Percentiles rank a stretch among this genome's conserved stretches.
Conservation (phyloP, 2,329 filamentous ascomycete species). For the Paraconiothyrium sp. region DNA sequence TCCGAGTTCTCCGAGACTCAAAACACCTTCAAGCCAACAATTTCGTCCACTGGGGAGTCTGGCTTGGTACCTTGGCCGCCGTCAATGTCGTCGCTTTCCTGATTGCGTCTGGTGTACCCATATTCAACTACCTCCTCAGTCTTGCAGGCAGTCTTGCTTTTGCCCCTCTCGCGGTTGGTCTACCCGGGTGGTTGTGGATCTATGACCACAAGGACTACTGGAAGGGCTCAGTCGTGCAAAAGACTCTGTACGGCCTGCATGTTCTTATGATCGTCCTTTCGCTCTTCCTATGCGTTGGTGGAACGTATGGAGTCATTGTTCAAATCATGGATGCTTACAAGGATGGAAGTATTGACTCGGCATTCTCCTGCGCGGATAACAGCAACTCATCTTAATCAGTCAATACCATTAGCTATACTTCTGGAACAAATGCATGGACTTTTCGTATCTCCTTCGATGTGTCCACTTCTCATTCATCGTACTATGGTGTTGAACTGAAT, state of each 20-base stretch:
- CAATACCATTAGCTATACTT: background rate
- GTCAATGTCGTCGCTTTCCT: constrained; percentile 59
- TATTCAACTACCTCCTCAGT: constrained; percentile 63
- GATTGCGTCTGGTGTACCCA: constrained; percentile 63
- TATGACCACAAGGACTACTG: constrained; percentile 58
- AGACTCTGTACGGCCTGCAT: constrained; percentile 54
- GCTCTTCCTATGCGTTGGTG: constrained; percentile 59
- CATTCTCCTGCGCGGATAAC: constrained; percentile 44
- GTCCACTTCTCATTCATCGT: too few relatives aligned
- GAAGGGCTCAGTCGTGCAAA: constrained; percentile 47
- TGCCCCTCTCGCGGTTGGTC: constrained; percentile 59
- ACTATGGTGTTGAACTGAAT: too few relatives aligned
- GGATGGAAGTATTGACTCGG: constrained; percentile 55
- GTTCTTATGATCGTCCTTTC: constrained; percentile 56
- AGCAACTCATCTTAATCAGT: constrained; percentile 36
- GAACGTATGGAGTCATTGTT: constrained; percentile 61
- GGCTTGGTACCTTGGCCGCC: constrained; percentile 58
- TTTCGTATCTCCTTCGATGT: too few relatives aligned
- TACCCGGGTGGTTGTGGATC: constrained; percentile 63
- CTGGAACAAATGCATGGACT: background rate
- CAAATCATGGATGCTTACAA: constrained; percentile 63
- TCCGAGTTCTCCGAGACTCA: constrained; percentile 61
- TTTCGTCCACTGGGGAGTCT: constrained; percentile 60
- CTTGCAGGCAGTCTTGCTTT: constrained; percentile 62
- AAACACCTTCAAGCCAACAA: constrained; percentile 62